Conservation (phyloP, 176 grass and related monocot species). For the Musa schizocarpa region DNA sequence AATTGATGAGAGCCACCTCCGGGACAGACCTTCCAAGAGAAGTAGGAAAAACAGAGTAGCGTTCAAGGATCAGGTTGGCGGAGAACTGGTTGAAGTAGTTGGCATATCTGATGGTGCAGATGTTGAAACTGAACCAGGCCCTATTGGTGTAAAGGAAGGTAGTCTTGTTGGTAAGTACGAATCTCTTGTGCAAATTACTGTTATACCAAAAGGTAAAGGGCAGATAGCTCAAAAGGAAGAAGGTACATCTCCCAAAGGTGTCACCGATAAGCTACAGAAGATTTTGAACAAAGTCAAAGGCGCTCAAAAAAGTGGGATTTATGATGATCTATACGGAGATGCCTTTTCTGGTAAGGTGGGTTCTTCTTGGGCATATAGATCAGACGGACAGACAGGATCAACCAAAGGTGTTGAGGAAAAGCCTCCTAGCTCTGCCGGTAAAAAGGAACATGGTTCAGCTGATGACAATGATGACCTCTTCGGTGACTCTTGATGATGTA, state of each 20-base stretch:
- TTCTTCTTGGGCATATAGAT: slow-evolving; percentile 78
- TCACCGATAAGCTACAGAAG: slow-evolving; percentile 62
- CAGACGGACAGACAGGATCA: slow-evolving; percentile 29
- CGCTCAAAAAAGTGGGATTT: slow-evolving; percentile 49
- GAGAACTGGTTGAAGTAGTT: slow-evolving; percentile 88
- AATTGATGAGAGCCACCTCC: slow-evolving; percentile 22
- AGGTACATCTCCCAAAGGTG: slow-evolving; percentile 40
- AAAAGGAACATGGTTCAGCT: slow-evolving; percentile 25
- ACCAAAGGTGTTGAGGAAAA: slow-evolving; percentile 29
- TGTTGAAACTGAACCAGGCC: slow-evolving; percentile 86
- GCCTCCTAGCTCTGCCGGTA: background rate
- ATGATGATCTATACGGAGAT: slow-evolving; percentile 78
- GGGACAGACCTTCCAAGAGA: slow-evolving; percentile 56
- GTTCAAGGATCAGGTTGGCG: slow-evolving; percentile 81
- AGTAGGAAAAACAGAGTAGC: slow-evolving; percentile 53
- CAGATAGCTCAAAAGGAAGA: slow-evolving; percentile 34
- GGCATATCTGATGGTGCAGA: slow-evolving; percentile 87
- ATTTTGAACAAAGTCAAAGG: slow-evolving; percentile 81
- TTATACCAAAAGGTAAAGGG: slow-evolving; percentile 91
- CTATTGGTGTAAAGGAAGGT: slow-evolving; percentile 88
- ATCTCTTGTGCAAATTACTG: slow-evolving; percentile 79
- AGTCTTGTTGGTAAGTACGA: slow-evolving; percentile 97
- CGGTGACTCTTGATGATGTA: slow-evolving; percentile 42
- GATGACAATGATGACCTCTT: slow-evolving; percentile 89
- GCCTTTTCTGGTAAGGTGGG: slow-evolving; percentile 34